phyloP scores from a whole-genome alignment of 331 rosid genomes.

The Arachis monticola region DNA sequence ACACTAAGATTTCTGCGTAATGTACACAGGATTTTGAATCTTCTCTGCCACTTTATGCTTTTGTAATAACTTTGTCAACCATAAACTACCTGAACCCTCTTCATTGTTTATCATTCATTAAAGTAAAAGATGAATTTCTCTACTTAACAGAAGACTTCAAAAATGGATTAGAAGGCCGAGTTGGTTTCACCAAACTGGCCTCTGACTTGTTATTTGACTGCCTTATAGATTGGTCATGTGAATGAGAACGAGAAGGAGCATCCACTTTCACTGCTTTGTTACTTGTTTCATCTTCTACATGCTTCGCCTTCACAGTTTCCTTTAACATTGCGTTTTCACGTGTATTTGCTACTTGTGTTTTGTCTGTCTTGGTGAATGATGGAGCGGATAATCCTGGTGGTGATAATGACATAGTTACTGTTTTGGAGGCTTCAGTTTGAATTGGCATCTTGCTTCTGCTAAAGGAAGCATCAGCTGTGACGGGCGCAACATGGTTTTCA shows the following conservation, averaged over 20 bases:
- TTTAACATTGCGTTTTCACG: slow-evolving; percentile 33
- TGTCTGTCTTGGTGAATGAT: slow-evolving; percentile 60
- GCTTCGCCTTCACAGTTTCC: slow-evolving; percentile 46
- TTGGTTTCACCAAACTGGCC: slow-evolving; percentile 48
- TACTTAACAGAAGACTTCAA: slow-evolving; percentile 75
- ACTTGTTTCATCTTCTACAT: slow-evolving; percentile 34
- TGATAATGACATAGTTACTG: slow-evolving; percentile 42
- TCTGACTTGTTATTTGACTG: slow-evolving; percentile 49
- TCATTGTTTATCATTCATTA: background rate
- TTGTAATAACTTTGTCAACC: slow-evolving; percentile 6
- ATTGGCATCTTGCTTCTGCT: slow-evolving; percentile 39
- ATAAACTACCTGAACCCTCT: slow-evolving; percentile 14
- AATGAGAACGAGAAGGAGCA: slow-evolving; percentile 37
- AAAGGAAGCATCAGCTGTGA: slow-evolving; percentile 38
- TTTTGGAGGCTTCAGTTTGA: slow-evolving; percentile 52
- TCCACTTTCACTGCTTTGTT: slow-evolving; percentile 47
- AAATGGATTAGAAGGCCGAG: slow-evolving; percentile 79
- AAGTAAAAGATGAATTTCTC: slow-evolving; percentile 27
- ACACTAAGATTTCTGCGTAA: slow-evolving; percentile 13
- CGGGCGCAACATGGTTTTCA: slow-evolving; percentile 40
- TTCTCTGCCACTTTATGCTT: background rate
- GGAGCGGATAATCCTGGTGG: slow-evolving; percentile 69
- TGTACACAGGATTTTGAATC: slow-evolving; percentile 24
- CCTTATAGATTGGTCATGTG: slow-evolving; percentile 43
- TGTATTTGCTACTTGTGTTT: slow-evolving; percentile 50